A percentile compares a stretch with the other conserved stretches of the same genome.
Conservation (phyloP, 345 rosid genomes). For the Leavenworthia alabamica region DNA sequence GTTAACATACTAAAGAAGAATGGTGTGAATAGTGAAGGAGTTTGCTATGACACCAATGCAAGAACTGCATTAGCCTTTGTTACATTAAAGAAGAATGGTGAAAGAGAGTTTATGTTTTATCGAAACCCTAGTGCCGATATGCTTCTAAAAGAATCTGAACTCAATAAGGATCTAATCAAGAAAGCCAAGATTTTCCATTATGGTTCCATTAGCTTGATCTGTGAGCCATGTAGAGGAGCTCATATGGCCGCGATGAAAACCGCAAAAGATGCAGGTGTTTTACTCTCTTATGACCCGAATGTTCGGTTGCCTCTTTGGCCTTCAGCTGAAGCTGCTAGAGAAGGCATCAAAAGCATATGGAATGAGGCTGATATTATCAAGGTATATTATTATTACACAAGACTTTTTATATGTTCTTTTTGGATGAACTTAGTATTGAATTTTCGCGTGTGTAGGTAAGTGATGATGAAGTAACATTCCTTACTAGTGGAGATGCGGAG, state of each 20-base stretch:
- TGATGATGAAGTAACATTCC: slow-evolving; percentile 54
- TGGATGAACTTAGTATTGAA: background rate
- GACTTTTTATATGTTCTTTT: background rate
- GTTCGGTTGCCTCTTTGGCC: slow-evolving; percentile 68
- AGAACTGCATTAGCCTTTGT: slow-evolving; percentile 70
- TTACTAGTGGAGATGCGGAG: slow-evolving; percentile 43
- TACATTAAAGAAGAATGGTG: slow-evolving; percentile 49
- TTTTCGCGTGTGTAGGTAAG: slow-evolving; percentile 19
- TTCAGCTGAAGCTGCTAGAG: slow-evolving; percentile 46
- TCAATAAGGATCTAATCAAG: slow-evolving; percentile 49
- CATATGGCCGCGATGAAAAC: slow-evolving; percentile 72
- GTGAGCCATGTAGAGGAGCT: slow-evolving; percentile 64
- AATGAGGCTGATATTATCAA: slow-evolving; percentile 54
- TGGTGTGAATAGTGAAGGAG: slow-evolving; percentile 51
- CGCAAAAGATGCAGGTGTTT: slow-evolving; percentile 45
- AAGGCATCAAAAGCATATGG: slow-evolving; percentile 66
- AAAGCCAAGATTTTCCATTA: slow-evolving; percentile 61
- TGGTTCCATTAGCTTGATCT: slow-evolving; percentile 64
- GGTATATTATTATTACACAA: slow-evolving; percentile 20
- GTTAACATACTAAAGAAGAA: slow-evolving; percentile 50
- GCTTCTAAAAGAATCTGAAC: slow-evolving; percentile 56
- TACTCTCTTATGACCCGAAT: slow-evolving; percentile 67
- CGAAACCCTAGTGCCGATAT: slow-evolving; percentile 75
- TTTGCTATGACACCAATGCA: slow-evolving; percentile 49
- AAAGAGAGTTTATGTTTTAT: slow-evolving; percentile 71